These are phyloP conservation scores for Fraxinus paxiana DNA, from an alignment of 305 asterid genomes.

Conservation along the genomic window DNA sequence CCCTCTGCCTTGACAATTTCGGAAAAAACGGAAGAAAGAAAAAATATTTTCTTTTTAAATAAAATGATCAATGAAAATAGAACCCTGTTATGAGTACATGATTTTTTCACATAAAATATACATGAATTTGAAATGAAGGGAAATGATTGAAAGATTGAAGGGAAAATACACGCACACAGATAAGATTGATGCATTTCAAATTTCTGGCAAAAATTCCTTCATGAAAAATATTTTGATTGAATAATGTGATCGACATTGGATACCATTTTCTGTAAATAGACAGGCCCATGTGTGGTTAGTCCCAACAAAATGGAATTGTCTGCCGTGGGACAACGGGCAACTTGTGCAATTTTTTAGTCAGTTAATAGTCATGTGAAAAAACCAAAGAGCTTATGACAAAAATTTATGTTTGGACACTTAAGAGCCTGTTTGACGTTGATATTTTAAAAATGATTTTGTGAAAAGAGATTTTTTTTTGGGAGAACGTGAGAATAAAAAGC, in stretches of 20 bases:
- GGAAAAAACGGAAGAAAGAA: background rate
- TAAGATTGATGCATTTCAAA: no score
- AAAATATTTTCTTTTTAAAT: background rate
- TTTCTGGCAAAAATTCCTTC: no score
- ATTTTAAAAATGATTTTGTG: background rate
- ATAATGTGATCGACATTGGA: background rate
- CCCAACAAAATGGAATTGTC: slow-evolving; percentile 6
- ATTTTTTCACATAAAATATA: no score
- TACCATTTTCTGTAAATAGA: background rate
- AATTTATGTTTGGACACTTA: background rate
- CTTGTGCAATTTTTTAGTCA: background rate
- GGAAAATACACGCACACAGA: no score
- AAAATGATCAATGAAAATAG: background rate
- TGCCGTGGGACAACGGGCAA: background rate
- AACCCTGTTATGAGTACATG: no score
- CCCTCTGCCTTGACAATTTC: background rate
- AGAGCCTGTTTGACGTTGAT: background rate
- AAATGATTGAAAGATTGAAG: no score
- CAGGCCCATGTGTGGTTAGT: background rate
- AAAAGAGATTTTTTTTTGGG: background rate
- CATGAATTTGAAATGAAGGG: no score
- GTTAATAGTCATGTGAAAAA: background rate
- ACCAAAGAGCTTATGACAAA: background rate
- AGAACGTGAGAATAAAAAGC: background rate
- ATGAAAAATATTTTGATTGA: background rate